A percentile compares a stretch with the other conserved stretches of the same genome.
phyloP scores from a whole-genome alignment of 208 protist genomes.

The Porcisia deanei region DNA sequence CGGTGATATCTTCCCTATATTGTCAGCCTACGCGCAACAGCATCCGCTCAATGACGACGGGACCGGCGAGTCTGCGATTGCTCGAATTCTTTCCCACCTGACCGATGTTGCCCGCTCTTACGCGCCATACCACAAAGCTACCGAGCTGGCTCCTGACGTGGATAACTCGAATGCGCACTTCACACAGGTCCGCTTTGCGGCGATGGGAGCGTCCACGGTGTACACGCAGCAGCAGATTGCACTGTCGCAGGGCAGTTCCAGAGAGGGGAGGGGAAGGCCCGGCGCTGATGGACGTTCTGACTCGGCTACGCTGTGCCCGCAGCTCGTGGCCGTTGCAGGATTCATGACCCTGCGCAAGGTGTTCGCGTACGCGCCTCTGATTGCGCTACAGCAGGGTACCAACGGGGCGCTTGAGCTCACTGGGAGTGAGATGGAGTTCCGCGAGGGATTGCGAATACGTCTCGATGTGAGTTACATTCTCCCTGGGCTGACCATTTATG shows the following conservation, averaged over 20 bases:
- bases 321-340: constrained; percentile 15
- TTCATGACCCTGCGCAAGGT: constrained; percentile 34
- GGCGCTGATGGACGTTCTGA: neutral
- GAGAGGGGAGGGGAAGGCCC: neutral
- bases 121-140: neutral
- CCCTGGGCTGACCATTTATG: constrained; percentile 41
- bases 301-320: neutral
- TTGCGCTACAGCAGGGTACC: constrained; percentile 1
- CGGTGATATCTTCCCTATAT: constrained; percentile 11
- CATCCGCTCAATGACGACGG: constrained; percentile 12
- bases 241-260: neutral
- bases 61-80: constrained; percentile 11
- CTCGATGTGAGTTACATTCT: constrained; percentile 32
- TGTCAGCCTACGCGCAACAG: constrained; percentile 23
- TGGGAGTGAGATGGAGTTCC: constrained; percentile 12
- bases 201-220: constrained; percentile 10
- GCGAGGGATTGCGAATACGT: constrained; percentile 24
- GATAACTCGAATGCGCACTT: constrained; percentile 22
- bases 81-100: constrained; percentile 18
- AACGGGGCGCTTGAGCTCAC: neutral
- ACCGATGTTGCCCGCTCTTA: constrained; percentile 8
- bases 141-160: neutral
- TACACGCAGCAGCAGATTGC: constrained; percentile 15
- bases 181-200: constrained; percentile 26
- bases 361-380: constrained; percentile 32